Conservation (phyloP, 306 rosid genomes). For the Gleditsia sinensis region DNA sequence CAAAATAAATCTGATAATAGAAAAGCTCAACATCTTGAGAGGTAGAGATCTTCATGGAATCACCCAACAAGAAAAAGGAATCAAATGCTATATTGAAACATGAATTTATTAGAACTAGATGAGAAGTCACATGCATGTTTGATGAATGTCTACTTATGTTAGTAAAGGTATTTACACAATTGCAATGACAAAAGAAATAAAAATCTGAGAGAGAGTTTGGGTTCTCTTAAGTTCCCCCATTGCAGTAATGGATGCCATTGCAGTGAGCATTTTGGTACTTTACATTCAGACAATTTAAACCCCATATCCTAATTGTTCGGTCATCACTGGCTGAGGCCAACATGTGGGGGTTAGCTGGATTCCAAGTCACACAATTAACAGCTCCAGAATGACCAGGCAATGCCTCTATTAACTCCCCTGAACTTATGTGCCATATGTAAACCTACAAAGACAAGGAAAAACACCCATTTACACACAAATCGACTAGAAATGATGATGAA, state of each 20-base stretch:
- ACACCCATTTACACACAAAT: conserved; percentile 16
- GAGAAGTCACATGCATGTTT: conserved; percentile 67
- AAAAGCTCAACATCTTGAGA: too few relatives aligned
- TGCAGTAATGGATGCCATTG: conserved; percentile 87
- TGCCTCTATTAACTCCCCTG: conserved; percentile 73
- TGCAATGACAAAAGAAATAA: conserved; percentile 54
- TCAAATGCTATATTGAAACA: conserved; percentile 13
- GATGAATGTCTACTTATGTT: conserved; percentile 65
- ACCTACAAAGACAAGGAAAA: conserved; percentile 57
- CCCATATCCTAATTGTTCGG: conserved; percentile 95
- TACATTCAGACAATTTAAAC: conserved; percentile 60
- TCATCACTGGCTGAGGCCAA: conserved; percentile 98
- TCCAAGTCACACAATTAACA: conserved; percentile 96
- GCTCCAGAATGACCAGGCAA: conserved; percentile 96
- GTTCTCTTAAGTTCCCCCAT: conserved; percentile 68
- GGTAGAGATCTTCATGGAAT: too few relatives aligned
- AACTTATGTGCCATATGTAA: conserved; percentile 83
- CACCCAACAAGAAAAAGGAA: not conserved
- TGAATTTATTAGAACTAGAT: conserved; percentile 62
- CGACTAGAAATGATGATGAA: not conserved
- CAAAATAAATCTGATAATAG: too few relatives aligned
- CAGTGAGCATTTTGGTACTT: conserved; percentile 59
- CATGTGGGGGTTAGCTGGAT: conserved; percentile 93
- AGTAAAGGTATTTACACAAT: conserved; percentile 80
- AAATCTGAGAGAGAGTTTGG: conserved; percentile 45